Evolutionary conservation across 2,329 filamentous ascomycete genomes (phyloP).

Genomic region (Raffaelea arxii): DNA sequence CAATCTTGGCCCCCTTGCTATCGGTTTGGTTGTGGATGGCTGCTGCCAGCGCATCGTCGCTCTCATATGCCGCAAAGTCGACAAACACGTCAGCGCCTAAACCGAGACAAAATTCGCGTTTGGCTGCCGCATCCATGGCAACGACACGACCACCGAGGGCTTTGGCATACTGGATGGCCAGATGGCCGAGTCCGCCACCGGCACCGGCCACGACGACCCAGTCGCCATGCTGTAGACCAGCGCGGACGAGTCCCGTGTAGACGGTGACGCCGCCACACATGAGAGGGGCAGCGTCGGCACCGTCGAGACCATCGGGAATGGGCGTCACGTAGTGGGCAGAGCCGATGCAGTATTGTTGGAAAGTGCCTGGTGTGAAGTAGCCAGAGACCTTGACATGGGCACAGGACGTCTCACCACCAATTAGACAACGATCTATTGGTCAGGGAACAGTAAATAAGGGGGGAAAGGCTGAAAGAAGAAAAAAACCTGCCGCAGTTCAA

Average conservation of each 20-base stretch:
- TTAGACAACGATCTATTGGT: background rate
- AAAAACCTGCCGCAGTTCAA: background rate
- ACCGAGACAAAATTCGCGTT: background rate
- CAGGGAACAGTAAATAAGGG: background rate
- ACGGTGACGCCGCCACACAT: slow-evolving; percentile 23
- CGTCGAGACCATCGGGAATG: slow-evolving; percentile 15
- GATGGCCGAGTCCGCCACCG: slow-evolving; percentile 51
- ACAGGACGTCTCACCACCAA: background rate
- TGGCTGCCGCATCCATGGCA: slow-evolving; percentile 35
- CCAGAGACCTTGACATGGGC: slow-evolving; percentile 23
- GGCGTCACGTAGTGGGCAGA: slow-evolving; percentile 30
- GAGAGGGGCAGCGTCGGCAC: slow-evolving; percentile 12
- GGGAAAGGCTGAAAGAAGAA: background rate
- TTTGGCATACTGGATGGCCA: slow-evolving; percentile 50
- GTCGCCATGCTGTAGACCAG: slow-evolving; percentile 15
- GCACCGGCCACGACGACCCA: slow-evolving; percentile 33
- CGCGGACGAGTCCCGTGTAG: slow-evolving; percentile 20
- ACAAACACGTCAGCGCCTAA: slow-evolving; percentile 18
- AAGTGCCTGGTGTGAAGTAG: slow-evolving; percentile 62
- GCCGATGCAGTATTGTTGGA: slow-evolving; percentile 55
- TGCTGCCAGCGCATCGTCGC: background rate
- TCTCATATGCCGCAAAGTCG: background rate
- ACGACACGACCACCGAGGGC: slow-evolving; percentile 39
- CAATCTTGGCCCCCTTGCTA: background rate
- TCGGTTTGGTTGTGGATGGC: background rate